phyloP scores from a whole-genome alignment of 2,329 filamentous ascomycete species.

The Botryosphaeria dothidea region DNA sequence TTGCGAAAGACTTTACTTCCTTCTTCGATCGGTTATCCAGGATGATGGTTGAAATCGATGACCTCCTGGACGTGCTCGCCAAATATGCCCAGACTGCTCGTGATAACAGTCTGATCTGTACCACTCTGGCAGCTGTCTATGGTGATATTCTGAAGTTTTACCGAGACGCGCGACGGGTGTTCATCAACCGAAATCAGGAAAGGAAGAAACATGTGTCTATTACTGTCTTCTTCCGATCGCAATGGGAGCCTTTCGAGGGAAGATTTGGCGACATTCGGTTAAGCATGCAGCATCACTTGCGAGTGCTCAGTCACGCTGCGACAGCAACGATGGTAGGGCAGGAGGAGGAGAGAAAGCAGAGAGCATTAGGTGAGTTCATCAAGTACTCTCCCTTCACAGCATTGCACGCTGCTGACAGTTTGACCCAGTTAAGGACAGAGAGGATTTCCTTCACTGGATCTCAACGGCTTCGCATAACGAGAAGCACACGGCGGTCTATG shows the following conservation, averaged over 20 bases:
- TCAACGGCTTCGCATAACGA: conserved; percentile 26
- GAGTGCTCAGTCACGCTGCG: conserved; percentile 24
- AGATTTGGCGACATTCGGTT: conserved; percentile 22
- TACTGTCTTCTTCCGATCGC: conserved; percentile 24
- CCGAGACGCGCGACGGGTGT: conserved; percentile 24
- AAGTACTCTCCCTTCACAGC: background rate
- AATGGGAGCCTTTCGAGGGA: conserved; percentile 29
- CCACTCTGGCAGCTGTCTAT: conserved; percentile 23
- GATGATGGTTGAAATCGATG: background rate
- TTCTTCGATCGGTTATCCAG: conserved; percentile 21
- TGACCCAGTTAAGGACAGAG: conserved; percentile 19
- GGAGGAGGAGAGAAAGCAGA: background rate
- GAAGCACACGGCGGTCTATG: conserved; percentile 23
- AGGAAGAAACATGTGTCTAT: conserved; percentile 22
- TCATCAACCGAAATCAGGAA: conserved; percentile 22
- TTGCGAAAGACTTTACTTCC: conserved; percentile 24
- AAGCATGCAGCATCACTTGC: conserved; percentile 23
- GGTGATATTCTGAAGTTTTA: conserved; percentile 25
- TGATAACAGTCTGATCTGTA: conserved; percentile 14
- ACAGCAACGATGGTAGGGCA: background rate
- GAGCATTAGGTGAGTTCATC: background rate
- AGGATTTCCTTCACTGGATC: conserved; percentile 26
- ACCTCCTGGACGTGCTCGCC: background rate
- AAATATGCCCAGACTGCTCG: background rate
- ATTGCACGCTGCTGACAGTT: background rate